These are phyloP conservation scores for Crepidotus variabilis DNA, from an alignment of 768 basidiomycete genomes.

Conservation along the genomic window DNA sequence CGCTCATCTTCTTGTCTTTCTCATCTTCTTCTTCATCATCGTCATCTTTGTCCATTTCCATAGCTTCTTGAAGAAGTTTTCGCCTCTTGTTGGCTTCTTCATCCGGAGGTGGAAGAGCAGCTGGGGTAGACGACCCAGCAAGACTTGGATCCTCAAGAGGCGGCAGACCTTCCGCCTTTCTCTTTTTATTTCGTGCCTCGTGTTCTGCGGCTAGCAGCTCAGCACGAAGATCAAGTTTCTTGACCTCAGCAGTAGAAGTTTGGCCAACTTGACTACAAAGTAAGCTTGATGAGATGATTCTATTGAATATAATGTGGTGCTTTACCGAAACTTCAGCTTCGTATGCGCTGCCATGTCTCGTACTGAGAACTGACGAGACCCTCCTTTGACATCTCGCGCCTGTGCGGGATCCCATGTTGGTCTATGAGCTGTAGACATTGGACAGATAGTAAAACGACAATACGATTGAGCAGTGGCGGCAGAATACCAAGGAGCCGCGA, in stretches of 20 bases:
- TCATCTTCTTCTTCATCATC: constrained; percentile 58
- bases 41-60: constrained; percentile 88
- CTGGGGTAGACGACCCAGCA: constrained; percentile 12
- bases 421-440: constrained; percentile 88
- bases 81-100: constrained; percentile 79
- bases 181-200: constrained; percentile 86
- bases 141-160: constrained; percentile 35
- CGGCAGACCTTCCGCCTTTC: constrained; percentile 80
- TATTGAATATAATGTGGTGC: not conserved
- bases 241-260: constrained; percentile 73
- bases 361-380: constrained; percentile 89
- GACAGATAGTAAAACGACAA: constrained; percentile 1
- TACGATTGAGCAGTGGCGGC: not conserved
- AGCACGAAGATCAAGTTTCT: constrained; percentile 72
- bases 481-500: not conserved
- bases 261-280: constrained; percentile 79
- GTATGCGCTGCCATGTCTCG: constrained; percentile 94
- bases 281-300: not conserved
- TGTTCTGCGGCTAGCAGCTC: constrained; percentile 85
- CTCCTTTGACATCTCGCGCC: constrained; percentile 87
- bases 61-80: constrained; percentile 81
- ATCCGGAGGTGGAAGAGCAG: constrained; percentile 20
- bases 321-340: constrained; percentile 93
- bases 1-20: constrained; percentile 33
- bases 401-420: constrained; percentile 98